Conservation (phyloP, 2,329 filamentous ascomycete species). For the Fusarium longipes region DNA sequence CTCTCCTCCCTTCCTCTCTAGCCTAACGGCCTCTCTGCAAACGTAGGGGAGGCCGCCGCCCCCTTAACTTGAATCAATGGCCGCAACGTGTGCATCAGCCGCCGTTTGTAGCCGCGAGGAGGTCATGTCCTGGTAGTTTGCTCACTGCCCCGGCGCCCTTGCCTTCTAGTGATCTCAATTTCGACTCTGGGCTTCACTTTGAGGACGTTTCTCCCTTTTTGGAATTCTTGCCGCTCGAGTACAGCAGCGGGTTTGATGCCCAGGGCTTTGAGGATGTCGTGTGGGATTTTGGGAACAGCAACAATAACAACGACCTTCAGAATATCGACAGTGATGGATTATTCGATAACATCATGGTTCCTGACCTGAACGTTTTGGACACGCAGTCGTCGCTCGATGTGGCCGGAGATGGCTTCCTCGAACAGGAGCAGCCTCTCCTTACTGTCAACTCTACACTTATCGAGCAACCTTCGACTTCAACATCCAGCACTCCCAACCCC, state of each 20-base stretch:
- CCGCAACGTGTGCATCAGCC: slow-evolving; percentile 21
- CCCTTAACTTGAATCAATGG: slow-evolving; percentile 47
- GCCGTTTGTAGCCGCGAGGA: slow-evolving; percentile 16
- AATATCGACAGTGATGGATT: slow-evolving; percentile 14
- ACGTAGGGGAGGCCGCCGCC: slow-evolving; percentile 44
- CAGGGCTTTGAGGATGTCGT: slow-evolving; percentile 22
- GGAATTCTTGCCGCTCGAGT: slow-evolving; percentile 36
- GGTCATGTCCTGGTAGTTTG: slow-evolving; percentile 39
- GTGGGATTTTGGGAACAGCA: slow-evolving; percentile 23
- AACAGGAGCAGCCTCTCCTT: slow-evolving; percentile 29
- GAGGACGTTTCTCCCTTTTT: slow-evolving; percentile 23
- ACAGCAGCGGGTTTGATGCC: slow-evolving; percentile 10
- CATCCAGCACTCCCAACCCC: slow-evolving; percentile 18
- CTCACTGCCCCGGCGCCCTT: slow-evolving; percentile 27
- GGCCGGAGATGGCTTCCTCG: slow-evolving; percentile 29
- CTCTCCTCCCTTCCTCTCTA: neutral
- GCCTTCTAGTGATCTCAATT: slow-evolving; percentile 11
- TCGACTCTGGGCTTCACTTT: slow-evolving; percentile 22
- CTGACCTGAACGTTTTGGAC: slow-evolving; percentile 15
- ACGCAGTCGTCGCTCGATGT: slow-evolving; percentile 24
- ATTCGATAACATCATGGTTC: slow-evolving; percentile 31
- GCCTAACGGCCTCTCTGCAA: slow-evolving; percentile 42
- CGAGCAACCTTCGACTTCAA: slow-evolving; percentile 16
- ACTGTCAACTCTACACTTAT: slow-evolving; percentile 26
- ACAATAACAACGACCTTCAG: neutral